These are phyloP conservation scores for Colletotrichum australisinense DNA, from an alignment of 2,329 filamentous ascomycete genomes.

Conservation along the genomic window DNA sequence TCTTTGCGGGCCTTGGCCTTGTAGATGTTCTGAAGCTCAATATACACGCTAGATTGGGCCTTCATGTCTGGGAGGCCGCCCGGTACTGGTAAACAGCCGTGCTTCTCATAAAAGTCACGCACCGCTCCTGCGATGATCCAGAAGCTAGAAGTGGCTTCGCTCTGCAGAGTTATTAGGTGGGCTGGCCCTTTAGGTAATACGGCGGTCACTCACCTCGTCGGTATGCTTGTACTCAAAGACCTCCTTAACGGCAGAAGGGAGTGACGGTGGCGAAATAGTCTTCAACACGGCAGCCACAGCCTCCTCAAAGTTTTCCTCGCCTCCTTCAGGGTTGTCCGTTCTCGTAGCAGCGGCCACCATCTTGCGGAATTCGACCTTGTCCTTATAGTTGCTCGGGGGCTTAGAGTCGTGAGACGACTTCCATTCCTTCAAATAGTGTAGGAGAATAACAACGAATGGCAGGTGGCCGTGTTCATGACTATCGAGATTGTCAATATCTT, in stretches of 20 bases:
- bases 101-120: constrained; percentile 78
- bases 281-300: constrained; percentile 89
- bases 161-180: constrained; percentile 43
- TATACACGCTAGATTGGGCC: constrained; percentile 89
- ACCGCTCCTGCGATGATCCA: constrained; percentile 91
- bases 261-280: constrained; percentile 76
- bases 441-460: constrained; percentile 84
- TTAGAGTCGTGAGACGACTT: constrained; percentile 75
- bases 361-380: constrained; percentile 86
- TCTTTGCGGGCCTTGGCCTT: constrained; percentile 88
- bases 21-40: constrained; percentile 92
- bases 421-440: constrained; percentile 88
- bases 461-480: constrained; percentile 91
- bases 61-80: constrained; percentile 98
- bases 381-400: constrained; percentile 79
- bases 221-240: constrained; percentile 77
- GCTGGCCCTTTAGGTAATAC: constrained; percentile 43
- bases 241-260: constrained; percentile 78
- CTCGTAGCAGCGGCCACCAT: constrained; percentile 76
- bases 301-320: constrained; percentile 97
- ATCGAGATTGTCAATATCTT: constrained; percentile 75
- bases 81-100: constrained; percentile 82
- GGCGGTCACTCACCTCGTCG: constrained; percentile 63
- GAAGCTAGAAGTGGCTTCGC: constrained; percentile 71
- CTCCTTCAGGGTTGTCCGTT: constrained; percentile 81